A percentile compares a stretch with the other conserved stretches of the same genome.
These are phyloP conservation scores for Huntiella savannae DNA, from an alignment of 2,329 filamentous ascomycete genomes.

Conservation along the genomic window DNA sequence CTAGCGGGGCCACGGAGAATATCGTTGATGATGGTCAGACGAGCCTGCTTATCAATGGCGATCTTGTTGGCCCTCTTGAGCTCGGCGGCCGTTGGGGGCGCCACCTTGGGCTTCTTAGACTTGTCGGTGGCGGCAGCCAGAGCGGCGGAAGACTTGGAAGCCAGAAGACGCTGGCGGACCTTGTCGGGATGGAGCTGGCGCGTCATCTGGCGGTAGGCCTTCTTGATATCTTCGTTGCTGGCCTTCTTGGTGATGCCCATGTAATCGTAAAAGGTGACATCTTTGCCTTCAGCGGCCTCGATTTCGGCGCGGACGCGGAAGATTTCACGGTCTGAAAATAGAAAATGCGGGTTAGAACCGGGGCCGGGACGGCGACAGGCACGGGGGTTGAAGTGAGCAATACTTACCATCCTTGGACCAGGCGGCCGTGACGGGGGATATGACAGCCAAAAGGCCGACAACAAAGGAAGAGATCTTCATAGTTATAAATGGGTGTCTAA, in stretches of 20 bases:
- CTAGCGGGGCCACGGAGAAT: constrained; percentile 66
- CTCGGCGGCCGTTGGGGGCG: constrained; percentile 57
- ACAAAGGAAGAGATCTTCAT: constrained; percentile 57
- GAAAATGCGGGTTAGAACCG: not conserved
- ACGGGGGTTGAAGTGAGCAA: not conserved
- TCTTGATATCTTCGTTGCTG: constrained; percentile 73
- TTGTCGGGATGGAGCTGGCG: constrained; percentile 83
- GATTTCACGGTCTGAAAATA: constrained; percentile 73
- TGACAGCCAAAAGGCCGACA: constrained; percentile 47
- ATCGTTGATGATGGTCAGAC: constrained; percentile 66
- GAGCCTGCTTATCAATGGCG: constrained; percentile 65
- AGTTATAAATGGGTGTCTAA: too few species aligned
- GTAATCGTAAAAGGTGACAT: constrained; percentile 89
- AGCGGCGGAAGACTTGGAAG: constrained; percentile 41
- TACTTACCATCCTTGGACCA: constrained; percentile 71
- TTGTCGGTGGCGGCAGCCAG: constrained; percentile 22
- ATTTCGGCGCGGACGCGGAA: constrained; percentile 89
- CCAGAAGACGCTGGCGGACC: constrained; percentile 64
- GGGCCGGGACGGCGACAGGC: not conserved
- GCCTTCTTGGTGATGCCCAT: constrained; percentile 57
- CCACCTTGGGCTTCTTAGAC: constrained; percentile 37
- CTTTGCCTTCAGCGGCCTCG: constrained; percentile 50
- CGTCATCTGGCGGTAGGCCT: constrained; percentile 81
- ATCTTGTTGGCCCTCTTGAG: constrained; percentile 61
- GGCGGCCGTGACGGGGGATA: constrained; percentile 48